Evolutionary conservation across 2,329 filamentous ascomycete species (phyloP).

Genomic region (Neofusicoccum laricinum): DNA sequence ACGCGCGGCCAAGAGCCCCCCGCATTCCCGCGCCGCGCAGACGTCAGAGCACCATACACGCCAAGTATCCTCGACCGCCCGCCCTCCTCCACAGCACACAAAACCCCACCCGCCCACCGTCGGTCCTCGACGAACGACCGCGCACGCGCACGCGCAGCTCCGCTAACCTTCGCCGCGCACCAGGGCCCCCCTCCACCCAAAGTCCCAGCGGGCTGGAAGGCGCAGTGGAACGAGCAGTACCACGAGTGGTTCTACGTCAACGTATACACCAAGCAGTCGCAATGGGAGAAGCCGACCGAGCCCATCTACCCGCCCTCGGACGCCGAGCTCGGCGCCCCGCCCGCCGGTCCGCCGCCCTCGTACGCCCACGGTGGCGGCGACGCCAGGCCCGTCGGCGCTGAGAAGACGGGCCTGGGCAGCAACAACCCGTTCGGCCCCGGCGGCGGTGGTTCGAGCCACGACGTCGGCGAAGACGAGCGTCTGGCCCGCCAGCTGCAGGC

Average conservation of each 20-base stretch:
- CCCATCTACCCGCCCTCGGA: conserved; percentile 57
- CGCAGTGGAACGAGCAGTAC: conserved; percentile 81
- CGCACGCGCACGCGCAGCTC: too few relatives aligned
- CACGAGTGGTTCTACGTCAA: conserved; percentile 95
- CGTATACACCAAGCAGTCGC: conserved; percentile 79
- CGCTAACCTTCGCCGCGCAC: not conserved
- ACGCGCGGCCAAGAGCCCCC: not conserved
- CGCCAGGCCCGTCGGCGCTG: conserved; percentile 42
- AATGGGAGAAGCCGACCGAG: conserved; percentile 81
- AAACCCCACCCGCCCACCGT: conserved; percentile 17
- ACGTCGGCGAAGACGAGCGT: conserved; percentile 65
- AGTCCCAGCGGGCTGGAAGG: conserved; percentile 78
- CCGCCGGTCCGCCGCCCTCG: conserved; percentile 64
- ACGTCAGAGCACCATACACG: not conserved
- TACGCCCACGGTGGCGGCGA: conserved; percentile 53
- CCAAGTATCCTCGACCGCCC: conserved; percentile 1
- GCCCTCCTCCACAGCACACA: not conserved
- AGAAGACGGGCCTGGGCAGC: conserved; percentile 51
- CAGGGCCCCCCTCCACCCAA: conserved; percentile 56
- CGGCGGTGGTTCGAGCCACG: conserved; percentile 18
- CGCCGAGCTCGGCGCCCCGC: conserved; percentile 38
- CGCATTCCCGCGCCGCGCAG: not conserved
- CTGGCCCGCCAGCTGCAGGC: conserved; percentile 76
- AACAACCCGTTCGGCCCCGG: conserved; percentile 69
- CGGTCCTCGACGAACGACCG: not conserved